These are phyloP conservation scores for Ganoderma meredithae DNA, from an alignment of 1,284 basidiomycete genomes.

Conservation along the genomic window DNA sequence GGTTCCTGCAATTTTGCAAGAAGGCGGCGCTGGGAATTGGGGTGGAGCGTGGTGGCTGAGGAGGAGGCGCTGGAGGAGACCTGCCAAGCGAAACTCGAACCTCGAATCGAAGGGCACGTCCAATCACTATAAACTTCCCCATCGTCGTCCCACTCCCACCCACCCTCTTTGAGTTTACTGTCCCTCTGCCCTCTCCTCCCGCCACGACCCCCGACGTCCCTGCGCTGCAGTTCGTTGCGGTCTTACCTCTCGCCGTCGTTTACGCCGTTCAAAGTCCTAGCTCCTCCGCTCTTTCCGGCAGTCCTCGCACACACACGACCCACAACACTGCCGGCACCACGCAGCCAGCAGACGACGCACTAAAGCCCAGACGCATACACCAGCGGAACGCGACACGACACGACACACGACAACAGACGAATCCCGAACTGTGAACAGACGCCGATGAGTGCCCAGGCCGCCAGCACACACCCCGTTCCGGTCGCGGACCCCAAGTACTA, in stretches of 20 bases:
- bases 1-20: not conserved
- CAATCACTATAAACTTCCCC: not conserved
- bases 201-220: not conserved
- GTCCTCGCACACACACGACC: not conserved
- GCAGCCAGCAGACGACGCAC: not conserved
- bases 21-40: not conserved
- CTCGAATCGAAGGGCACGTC: not conserved
- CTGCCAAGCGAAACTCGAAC: slow-evolving; percentile 1
- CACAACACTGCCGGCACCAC: not conserved
- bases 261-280: not conserved
- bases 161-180: not conserved
- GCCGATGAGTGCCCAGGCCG: not conserved
- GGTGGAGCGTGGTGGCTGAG: not conserved
- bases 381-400: not conserved
- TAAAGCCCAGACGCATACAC: not conserved
- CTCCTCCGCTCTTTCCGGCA: not conserved
- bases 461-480: not conserved
- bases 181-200: not conserved
- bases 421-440: not conserved
- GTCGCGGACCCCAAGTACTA: slow-evolving; percentile 28
- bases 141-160: not conserved
- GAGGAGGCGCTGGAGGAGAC: slow-evolving; percentile 1
- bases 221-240: not conserved
- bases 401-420: not conserved
- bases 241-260: not conserved